Base-by-base conservation (phyloP, 371 early-diverging fungal genomes). In the Lichtheimia hyalospora region DNA sequence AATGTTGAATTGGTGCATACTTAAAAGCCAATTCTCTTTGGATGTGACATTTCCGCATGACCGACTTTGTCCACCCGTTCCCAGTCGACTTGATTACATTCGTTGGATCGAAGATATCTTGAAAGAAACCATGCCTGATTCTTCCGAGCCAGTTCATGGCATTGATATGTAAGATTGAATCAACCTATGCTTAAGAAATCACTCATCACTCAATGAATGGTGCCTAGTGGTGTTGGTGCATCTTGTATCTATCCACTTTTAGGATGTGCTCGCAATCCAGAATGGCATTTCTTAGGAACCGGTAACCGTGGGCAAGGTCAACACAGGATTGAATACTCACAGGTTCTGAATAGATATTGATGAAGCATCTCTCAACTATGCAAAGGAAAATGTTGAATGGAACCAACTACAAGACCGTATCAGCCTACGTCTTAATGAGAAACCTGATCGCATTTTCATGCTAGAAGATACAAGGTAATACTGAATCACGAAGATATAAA, bases 181-280 rank as follows among this genome's bases (percentile, higher is more conserved):
- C n/a, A n/a, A 8, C 10, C 10, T 34, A 34, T 34, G 10, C 5
- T n/a, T n/a, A 8, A 34, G 10, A 8, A 10, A 10, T 28, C 1
- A 7, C 28, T 28, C 8, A 34, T 5, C 8, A 34, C 34, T 34
- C 34, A 34, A 34, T 8, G 34, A 34, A 8, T 5, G 34, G 10
- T 34, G 34, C 10, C 0, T 64, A 88, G 87, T 61, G 91, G 91
- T 39, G 84, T 86, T 44, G 91, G 91, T 6, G 86, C 87, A 1
- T 89, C 89, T 0, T 91, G 91, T 61, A 88, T 91, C 12, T 91
- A 89, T 66, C 91, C 91, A 7, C 61, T 91, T 3, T 67, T 91
- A 10, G 89, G 84, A 5, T 86, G 84, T 60, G 64, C 65, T 5
- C 57, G 57, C 1, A 74, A 86, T 48, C 14, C 52, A 21, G 53